phyloP scores from a whole-genome alignment of 306 rosid species.

The Pueraria montana region DNA sequence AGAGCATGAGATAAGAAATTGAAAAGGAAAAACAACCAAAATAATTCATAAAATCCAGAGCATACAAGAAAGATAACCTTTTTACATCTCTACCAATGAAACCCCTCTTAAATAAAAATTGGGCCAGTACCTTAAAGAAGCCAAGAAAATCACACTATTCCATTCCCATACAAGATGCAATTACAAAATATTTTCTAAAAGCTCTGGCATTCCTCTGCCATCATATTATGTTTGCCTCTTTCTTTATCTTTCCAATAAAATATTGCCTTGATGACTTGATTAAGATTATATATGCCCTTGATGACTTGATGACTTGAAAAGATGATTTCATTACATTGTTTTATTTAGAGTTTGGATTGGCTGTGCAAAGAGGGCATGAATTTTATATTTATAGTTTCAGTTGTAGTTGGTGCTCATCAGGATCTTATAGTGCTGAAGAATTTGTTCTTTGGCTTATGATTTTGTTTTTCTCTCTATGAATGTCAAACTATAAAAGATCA shows the following conservation, averaged over 20 bases:
- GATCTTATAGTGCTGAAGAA: conserved; percentile 4
- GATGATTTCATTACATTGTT: not conserved
- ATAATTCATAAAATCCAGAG: conserved; percentile 16
- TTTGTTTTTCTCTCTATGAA: not conserved
- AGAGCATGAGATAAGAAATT: conserved; percentile 8
- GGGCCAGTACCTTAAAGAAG: not conserved
- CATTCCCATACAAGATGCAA: conserved; percentile 6
- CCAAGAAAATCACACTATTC: not conserved
- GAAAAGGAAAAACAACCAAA: not conserved
- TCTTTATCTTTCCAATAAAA: not conserved
- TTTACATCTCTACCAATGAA: conserved; percentile 6
- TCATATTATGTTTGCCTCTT: conserved; percentile 21
- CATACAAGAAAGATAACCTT: not conserved
- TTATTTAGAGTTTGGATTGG: conserved; percentile 10
- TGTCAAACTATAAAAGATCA: conserved; percentile 14
- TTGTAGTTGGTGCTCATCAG: conserved; percentile 3
- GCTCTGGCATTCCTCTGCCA: not conserved
- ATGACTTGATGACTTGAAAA: too few species aligned
- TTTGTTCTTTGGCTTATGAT: not conserved
- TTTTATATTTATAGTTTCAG: conserved; percentile 5
- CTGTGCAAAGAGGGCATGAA: not conserved
- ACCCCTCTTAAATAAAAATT: not conserved
- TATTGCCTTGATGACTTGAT: not conserved
- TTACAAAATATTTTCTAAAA: not conserved
- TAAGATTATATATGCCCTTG: too few species aligned